Base-by-base conservation (phyloP, 2,329 filamentous ascomycete species). In the Xylaria sp. region DNA sequence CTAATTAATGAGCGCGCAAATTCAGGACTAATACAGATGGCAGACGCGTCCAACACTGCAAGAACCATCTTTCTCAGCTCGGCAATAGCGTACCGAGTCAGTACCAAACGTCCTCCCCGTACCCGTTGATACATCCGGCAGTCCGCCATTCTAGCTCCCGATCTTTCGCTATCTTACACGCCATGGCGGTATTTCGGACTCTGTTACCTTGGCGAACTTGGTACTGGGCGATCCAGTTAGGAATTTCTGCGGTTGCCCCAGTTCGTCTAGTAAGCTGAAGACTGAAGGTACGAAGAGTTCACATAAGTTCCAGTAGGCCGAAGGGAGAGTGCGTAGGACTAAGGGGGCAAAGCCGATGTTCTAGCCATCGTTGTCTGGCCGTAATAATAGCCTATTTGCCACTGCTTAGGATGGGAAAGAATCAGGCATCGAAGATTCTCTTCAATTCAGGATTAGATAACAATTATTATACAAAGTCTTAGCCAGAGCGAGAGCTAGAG, bases 161-260 rank as follows among this genome's bases (percentile, higher is more conserved):
- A 0, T 68, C 28, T 56, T 84, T 84, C 2, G 78, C 66, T 23
- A 85, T 80, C 0, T 76, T 77, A 5, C 84, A 77, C 52, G 81
- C 82, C 7, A 85, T 80, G 0, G 79, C 77, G 1, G 83, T 66
- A 0, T 77, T 76, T 34, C 81, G 13, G 82, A 52, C 84, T 73
- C 65, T 68, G 55, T 77, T 79, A 0, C 64, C 46, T 18, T 69
- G 73, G 15, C 12, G 28, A 13, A 12, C 60, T 44, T n/a, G 54
- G 15, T 13, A 18, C 18, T 25, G 23, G 46, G 18, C 37, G 23
- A 18, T 18, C n/a, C 18, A 25, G 32, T 48, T 48, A 48, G 7
- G 2, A 28, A 25, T 25, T 25, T 51, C 8, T 8, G 20, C 20
- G 23, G 46, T 48, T 8, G 20, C 46, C 20, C 20, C 46, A 48